Evolutionary conservation across 495 filamentous ascomycete genomes (phyloP).

Genomic region (Immersiella caudata): DNA sequence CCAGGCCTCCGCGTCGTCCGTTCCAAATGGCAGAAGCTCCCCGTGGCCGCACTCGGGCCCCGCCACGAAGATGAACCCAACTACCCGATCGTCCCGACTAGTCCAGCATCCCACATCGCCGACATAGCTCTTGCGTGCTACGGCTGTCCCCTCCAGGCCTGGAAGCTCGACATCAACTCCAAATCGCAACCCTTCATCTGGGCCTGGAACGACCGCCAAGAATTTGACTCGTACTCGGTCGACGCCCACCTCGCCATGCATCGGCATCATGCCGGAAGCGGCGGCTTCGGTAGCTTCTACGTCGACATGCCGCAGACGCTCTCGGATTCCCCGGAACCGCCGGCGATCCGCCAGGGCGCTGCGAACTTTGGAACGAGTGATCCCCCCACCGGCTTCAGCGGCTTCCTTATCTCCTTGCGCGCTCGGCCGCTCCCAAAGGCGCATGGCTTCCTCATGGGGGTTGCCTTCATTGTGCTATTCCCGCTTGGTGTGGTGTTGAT

Average conservation of each 20-base stretch:
- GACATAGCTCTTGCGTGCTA: constrained; percentile 29
- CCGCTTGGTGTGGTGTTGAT: constrained; percentile 30
- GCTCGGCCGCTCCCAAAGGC: constrained; percentile 18
- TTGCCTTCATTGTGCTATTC: constrained; percentile 29
- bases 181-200: constrained; percentile 37
- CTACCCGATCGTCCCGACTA: constrained; percentile 7
- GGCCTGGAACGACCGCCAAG: constrained; percentile 37
- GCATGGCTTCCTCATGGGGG: constrained; percentile 31
- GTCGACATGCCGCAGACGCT: constrained; percentile 26
- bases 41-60: background rate
- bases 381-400: constrained; percentile 14
- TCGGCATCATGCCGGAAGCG: constrained; percentile 18
- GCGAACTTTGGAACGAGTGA: constrained; percentile 20
- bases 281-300: constrained; percentile 31
- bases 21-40: constrained; percentile 6
- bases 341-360: background rate
- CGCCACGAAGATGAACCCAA: constrained; percentile 21
- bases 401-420: constrained; percentile 19
- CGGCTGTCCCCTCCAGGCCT: constrained; percentile 24
- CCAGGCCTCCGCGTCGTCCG: constrained; percentile 15
- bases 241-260: constrained; percentile 34
- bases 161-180: constrained; percentile 12
- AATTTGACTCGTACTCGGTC: constrained; percentile 20
- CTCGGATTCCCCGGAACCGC: background rate
- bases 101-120: constrained; percentile 20